Conservation (phyloP, 2,329 filamentous ascomycete species). For the Blastomyces silverae region DNA sequence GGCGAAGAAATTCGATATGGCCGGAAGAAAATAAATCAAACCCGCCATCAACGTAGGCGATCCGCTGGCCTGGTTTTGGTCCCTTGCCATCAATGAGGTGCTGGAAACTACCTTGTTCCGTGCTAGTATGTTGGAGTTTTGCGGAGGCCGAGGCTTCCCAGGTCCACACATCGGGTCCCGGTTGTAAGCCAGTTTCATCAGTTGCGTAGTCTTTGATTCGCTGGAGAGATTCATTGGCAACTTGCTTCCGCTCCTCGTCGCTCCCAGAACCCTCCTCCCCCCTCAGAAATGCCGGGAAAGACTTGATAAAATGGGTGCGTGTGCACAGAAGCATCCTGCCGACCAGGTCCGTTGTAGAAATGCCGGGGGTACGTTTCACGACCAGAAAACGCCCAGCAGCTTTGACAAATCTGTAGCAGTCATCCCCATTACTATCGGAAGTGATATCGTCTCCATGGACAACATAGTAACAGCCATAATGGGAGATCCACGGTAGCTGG, state of each 20-base stretch:
- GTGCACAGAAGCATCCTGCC: slow-evolving; percentile 96
- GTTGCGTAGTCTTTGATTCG: slow-evolving; percentile 81
- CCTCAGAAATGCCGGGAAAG: slow-evolving; percentile 59
- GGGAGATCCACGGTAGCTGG: slow-evolving; percentile 82
- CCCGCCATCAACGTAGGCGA: slow-evolving; percentile 93
- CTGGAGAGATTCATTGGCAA: slow-evolving; percentile 63
- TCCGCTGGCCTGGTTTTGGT: slow-evolving; percentile 67
- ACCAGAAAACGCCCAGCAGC: slow-evolving; percentile 90
- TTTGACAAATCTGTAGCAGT: slow-evolving; percentile 98
- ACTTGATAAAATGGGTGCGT: slow-evolving; percentile 86
- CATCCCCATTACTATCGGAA: slow-evolving; percentile 83
- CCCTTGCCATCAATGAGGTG: slow-evolving; percentile 64
- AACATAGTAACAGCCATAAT: slow-evolving; percentile 92
- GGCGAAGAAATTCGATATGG: slow-evolving; percentile 87
- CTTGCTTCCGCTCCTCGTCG: slow-evolving; percentile 56
- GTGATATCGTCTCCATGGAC: slow-evolving; percentile 98
- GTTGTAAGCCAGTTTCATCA: slow-evolving; percentile 69
- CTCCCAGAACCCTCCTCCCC: slow-evolving; percentile 68
- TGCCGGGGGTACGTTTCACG: slow-evolving; percentile 90
- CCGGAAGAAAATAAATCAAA: slow-evolving; percentile 96
- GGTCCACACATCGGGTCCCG: slow-evolving; percentile 78
- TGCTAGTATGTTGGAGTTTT: slow-evolving; percentile 36
- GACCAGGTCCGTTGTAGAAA: slow-evolving; percentile 96
- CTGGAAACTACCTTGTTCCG: slow-evolving; percentile 60
- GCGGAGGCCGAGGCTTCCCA: slow-evolving; percentile 47